Evolutionary conservation across 1,284 basidiomycete genomes (phyloP), one percentile per base, ranked within the genome.

Genomic region (Cutaneotrichosporon cyanovorans): DNA sequence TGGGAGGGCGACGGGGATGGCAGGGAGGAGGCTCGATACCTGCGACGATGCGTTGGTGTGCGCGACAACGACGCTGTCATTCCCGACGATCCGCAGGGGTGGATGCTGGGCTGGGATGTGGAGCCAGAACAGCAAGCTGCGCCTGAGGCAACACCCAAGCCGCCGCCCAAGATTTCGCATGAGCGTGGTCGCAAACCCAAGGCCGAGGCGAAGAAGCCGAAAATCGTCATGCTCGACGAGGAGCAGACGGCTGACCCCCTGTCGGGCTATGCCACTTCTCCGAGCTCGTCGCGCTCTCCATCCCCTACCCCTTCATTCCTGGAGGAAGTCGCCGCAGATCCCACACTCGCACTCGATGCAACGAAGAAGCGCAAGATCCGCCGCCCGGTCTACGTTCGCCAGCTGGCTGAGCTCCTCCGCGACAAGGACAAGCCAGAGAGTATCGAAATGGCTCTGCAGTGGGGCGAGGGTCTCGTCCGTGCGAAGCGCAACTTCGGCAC

Each of bases 1-100:
- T 97, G 93, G 93, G 83, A 86, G 4, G 89, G 85, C 1, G 75
- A 78, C 0, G 82, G 81, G 1, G 77, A 80, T n/a, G 83, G 80
- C 5, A 81, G 75, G 50, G 71, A 71, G 19, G 88, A 86, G 83
- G 79, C 79, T 20, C 71, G 81, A 42, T 72, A 68, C 19, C 57
- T 87, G 37, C 74, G 85, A 43, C 53, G 66, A 10, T 69, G 84
- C 37, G 66, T 83, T 12, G 65, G 70, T 23, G 66, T 66, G 12
- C 73, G 75, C 37, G 83, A 85, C 62, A 60, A 72, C 0, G 78
- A 81, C 51, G 75, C 74, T 0, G 33, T 31, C 20, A 7, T 54
- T 9, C 32, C 36, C 2, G 40, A 40, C 21, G 42, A 48, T 22
- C 12, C 23, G 10, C 11, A 25, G 14, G 42, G 32, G 16, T 66